Base-by-base conservation (phyloP, 805 yeast genomes). In the Nematodospora valgi region DNA sequence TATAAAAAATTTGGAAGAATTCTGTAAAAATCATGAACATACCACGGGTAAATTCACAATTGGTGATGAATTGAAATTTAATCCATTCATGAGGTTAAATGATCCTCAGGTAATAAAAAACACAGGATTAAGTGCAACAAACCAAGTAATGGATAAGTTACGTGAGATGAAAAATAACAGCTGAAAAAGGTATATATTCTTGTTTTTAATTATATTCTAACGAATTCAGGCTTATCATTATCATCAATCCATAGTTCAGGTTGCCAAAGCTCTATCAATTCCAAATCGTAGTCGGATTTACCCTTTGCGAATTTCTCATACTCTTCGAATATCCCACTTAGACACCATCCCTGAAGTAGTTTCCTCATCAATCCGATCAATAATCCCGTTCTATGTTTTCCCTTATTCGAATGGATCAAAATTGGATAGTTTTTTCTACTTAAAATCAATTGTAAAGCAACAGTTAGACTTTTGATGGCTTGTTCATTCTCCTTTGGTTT, bases 351-450 rank as follows among this genome's bases (percentile, higher is more conserved):
- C 58, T 88, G 96, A 30, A 88, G 62, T 34, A 83, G 56, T 52
- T 86, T 87, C 32, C 98, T 64, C 72, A 91, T 80, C 20, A 87
- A 70, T 0, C 96, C 98, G n/a, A 89, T 94, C 27, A 89, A 67
- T 1, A 93, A 89, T 0, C 98, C 98, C 2, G 87, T 89, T 27
- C 98, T 62, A 56, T 91, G 98, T 57, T 93, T 93, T n/a, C 98
- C 98, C 63, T 91, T 91, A 58, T 93, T 87, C 3, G 96, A 87
- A 56, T 93, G 98, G 9, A 91, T 75, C 38, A 91, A 66, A 9
- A 91, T 78, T 1, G 98, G 98, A 54, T 83, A 86, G 54, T 88
- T 88, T 10, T 79, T 76, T 30, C 68, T 68, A 48, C 82, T 74
- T 21, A 80, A 54, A 32, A 84, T 66, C 23, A 82, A 49, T 37